Evolutionary conservation across 495 filamentous ascomycete genomes (phyloP), one percentile per base, ranked within the genome.

Genomic region (Barbatosphaeria neglecta): DNA sequence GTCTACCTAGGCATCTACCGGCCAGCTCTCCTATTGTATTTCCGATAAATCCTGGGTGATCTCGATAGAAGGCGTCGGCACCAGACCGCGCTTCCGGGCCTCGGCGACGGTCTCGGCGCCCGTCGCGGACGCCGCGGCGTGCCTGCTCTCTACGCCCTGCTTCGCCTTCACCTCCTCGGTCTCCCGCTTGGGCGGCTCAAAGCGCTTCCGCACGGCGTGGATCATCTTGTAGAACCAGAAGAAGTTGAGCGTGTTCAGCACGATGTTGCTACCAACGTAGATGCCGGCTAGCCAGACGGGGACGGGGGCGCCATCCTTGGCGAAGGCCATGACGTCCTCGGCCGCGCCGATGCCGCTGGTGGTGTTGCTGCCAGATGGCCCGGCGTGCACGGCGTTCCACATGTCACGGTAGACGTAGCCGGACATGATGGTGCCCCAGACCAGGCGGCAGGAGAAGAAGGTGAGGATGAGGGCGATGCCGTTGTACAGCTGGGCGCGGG

Each of bases 171-270:
- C 62, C 45, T 57, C 54, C 41, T 55, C 55, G 22, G 58, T 54
- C 37, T 56, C 60, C 43, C 62, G 60, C 54, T 67, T 63, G 31
- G 74, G 65, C n/a, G 78, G 74, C n/a, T 82, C 76, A 63, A 98
- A 98, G 19, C 92, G 74, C 72, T 92, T 93, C 50, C 82, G 68
- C 15, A 98, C 82, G 20, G 92, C 87, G 51, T 85, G 77, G 49
- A 98, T 86, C 92, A 98, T 98, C 74, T 90, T 92, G 48, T 81
- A 80, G 64, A 95, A 97, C 92, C 92, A 98, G 68, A 81, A 90
- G 62, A 88, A 89, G 65, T 98, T 98, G 40, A 98, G 68, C 42
- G 75, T 70, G 65, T 95, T 96, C 15, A 98, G 70, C 4, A 83
- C 72, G 20, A 90, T 37, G 58, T 98, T 97, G 35, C 79, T 80